Conservation (phyloP, 192 early-diverging fungal species). For the Backusella westeae region DNA sequence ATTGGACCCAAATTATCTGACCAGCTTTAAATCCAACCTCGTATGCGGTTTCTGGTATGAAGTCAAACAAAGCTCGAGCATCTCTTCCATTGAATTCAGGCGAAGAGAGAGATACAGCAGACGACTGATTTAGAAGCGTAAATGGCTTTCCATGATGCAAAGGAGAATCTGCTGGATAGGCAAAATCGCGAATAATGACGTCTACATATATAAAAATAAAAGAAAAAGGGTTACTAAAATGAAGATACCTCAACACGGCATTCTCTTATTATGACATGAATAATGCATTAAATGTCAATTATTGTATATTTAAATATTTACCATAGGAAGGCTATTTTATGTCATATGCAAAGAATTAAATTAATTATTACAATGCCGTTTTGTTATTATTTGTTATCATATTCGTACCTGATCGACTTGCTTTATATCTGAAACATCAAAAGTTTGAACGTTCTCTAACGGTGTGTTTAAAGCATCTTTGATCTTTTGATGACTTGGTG, state of each 20-base stretch:
- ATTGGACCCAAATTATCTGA: conserved; percentile 64
- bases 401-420: not conserved
- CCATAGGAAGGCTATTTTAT: not conserved
- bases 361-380: not conserved
- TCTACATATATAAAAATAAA: not conserved
- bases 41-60: conserved; percentile 64
- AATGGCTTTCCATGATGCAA: conserved; percentile 34
- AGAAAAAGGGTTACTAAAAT: not conserved
- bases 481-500: not conserved
- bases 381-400: not conserved
- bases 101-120: conserved; percentile 22
- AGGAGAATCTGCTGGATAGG: conserved; percentile 38
- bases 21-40: conserved; percentile 66
- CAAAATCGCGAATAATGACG: conserved; percentile 45
- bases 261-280: not conserved
- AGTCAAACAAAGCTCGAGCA: conserved; percentile 69
- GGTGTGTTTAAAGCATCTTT: not conserved
- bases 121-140: conserved; percentile 26
- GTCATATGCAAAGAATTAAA: not conserved
- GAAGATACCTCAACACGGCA: not conserved
- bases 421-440: not conserved
- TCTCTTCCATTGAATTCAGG: conserved; percentile 43
- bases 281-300: no score
- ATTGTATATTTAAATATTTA: not conserved
- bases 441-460: not conserved